Conservation (phyloP, 768 basidiomycete species). For the Tricholoma terreum region DNA sequence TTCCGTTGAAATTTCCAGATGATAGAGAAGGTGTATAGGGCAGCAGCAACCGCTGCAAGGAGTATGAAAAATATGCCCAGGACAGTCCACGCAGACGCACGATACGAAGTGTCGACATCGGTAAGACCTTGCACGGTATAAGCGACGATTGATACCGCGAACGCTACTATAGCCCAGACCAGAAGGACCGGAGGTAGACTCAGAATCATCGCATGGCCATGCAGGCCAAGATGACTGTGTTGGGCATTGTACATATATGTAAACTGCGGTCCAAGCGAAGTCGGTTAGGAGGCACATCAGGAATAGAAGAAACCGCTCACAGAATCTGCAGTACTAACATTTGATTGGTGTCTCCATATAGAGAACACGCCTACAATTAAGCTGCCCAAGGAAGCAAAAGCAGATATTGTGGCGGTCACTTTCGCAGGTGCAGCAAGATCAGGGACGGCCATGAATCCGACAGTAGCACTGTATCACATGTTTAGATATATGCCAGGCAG, state of each 20-base stretch:
- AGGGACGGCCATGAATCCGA: conserved; percentile 45
- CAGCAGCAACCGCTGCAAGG: conserved; percentile 32
- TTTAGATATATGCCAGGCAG: background rate
- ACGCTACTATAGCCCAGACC: conserved; percentile 51
- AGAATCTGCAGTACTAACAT: conserved; percentile 41
- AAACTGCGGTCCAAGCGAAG: conserved; percentile 30
- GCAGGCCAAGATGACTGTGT: conserved; percentile 40
- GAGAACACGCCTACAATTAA: conserved; percentile 55
- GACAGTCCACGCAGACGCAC: conserved; percentile 38
- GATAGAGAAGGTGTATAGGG: conserved; percentile 46
- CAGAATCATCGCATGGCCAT: conserved; percentile 49
- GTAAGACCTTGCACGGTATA: conserved; percentile 39
- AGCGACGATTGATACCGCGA: conserved; percentile 43
- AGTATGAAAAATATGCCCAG: conserved; percentile 41
- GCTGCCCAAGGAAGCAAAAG: conserved; percentile 51
- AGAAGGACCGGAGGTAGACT: conserved; percentile 53
- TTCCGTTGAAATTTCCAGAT: conserved; percentile 45
- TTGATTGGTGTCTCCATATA: conserved; percentile 54
- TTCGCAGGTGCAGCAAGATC: conserved; percentile 34
- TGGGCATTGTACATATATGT: conserved; percentile 53
- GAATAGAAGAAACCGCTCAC: conserved; percentile 22
- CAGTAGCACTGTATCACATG: conserved; percentile 39
- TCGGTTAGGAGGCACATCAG: background rate
- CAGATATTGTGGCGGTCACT: conserved; percentile 41
- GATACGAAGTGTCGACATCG: conserved; percentile 16